phyloP scores from a whole-genome alignment of 768 basidiomycete species.

The Boletus sp. region DNA sequence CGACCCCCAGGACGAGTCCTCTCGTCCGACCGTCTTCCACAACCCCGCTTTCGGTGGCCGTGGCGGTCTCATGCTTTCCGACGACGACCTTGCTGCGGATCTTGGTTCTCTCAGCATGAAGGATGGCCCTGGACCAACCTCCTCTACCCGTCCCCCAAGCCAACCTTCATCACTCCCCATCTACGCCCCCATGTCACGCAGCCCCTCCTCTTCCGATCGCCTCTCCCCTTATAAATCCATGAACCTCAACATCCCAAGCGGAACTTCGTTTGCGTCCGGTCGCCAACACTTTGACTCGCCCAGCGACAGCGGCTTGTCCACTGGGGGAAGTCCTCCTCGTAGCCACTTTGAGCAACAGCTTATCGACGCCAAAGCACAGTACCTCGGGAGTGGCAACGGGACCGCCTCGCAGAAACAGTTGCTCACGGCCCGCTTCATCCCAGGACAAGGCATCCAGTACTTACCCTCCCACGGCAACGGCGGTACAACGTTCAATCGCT shows the following conservation, averaged over 20 bases:
- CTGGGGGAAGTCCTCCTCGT: conserved; percentile 48
- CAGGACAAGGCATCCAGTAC: conserved; percentile 64
- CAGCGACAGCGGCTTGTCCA: conserved; percentile 56
- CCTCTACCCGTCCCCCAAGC: conserved; percentile 53
- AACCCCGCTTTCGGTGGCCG: conserved; percentile 41
- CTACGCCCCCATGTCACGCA: conserved; percentile 65
- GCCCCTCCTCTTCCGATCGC: conserved; percentile 52
- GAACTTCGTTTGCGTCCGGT: conserved; percentile 37
- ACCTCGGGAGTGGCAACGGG: conserved; percentile 23
- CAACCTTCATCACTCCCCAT: conserved; percentile 77
- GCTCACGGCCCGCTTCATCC: conserved; percentile 58
- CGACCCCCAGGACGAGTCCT: conserved; percentile 42
- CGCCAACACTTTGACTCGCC: conserved; percentile 55
- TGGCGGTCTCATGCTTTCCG: conserved; percentile 64
- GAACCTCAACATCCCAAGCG: conserved; percentile 54
- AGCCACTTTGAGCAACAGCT: conserved; percentile 46
- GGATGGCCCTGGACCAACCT: conserved; percentile 33
- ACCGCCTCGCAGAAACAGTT: conserved; percentile 28
- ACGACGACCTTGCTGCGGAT: conserved; percentile 78
- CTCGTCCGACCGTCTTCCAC: conserved; percentile 32
- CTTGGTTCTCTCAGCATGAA: conserved; percentile 59
- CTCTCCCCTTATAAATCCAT: conserved; percentile 58
- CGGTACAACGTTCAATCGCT: conserved; percentile 36
- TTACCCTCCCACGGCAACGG: conserved; percentile 37
- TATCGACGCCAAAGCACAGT: conserved; percentile 40